Evolutionary conservation across 2,329 filamentous ascomycete species (phyloP), one percentile per base, ranked within the genome.

Genomic region (Xylaria sp.): DNA sequence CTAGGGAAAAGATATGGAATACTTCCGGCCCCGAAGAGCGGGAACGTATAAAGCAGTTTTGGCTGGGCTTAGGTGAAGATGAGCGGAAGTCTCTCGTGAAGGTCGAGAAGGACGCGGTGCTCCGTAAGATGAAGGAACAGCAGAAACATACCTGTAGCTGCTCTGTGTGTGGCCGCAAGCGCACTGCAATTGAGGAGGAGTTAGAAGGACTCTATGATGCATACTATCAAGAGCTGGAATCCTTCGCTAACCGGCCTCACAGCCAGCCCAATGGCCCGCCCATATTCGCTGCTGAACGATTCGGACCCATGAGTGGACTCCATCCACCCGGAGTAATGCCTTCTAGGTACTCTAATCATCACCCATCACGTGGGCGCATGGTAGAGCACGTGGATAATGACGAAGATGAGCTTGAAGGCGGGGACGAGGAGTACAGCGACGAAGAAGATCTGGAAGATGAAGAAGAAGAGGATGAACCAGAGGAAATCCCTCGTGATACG

Each of bases 81-180:
- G 94, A 98, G 80, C 92, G 96, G 75, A 96, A 97, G 80, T 96
- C 93, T 18, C 85, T 99, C 56, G 94, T 99, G 78, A 98, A 98
- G 82, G 95, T 99, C 37, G 96, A 99, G 82, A 99, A 99, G 83
- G 95, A 99, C 81, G 95, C 96, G 8, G 96, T 99, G 0, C 84
- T 99, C 66, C 94, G 93, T 78, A 99, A 99, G 85, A 99, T 99
- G 96, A 99, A 99, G 86, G 96, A 99, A 81, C 96, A 99, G 81
- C 96, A 99, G 81, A 98, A 98, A 82, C 94, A 98, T 80, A 98
- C 95, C 2, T 99, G 96, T 85, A 98, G 94, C 80, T 99, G 96
- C 82, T 97, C 94, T 4, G 95, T 99, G 50, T 99, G 96, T 81
- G 96, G 96, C 63, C 89, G 96, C 74, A 99, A 99, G 84, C 90